Evolutionary conservation across 169 alveolate genomes (phyloP), one percentile per base, ranked within the genome.

Genomic region (Plasmodium vivax): DNA sequence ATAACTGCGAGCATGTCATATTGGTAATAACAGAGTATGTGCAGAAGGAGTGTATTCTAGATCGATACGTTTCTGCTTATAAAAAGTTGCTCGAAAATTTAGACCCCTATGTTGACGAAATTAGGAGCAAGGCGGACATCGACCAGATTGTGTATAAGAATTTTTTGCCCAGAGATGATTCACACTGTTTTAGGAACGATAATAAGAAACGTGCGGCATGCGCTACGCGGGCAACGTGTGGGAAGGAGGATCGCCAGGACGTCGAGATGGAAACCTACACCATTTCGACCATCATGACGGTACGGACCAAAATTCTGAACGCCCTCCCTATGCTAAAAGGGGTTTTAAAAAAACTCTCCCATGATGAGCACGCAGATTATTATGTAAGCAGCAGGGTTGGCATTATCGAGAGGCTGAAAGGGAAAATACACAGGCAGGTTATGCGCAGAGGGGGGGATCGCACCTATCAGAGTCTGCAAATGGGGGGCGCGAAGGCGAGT

Each of bases 181-280:
- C 41, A 41, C 10, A 0, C 32, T 12, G 74, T 38, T 1, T 4
- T 3, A 62, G 56, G 30, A 9, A 5, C n/a, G 41, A 12, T 36
- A 62, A 82, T 82, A 23, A 27, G 30, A 36, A 82, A 91, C 16
- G n/a, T 9, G 30, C n/a, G 7, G 23, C 75, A 51, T 23, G 75
- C 74, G 19, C 1, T 14, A 36, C 72, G 83, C 16, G 4, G 2
- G 43, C 8, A 23, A 74, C 16, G 4, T 2, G 43, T 14, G 36
- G 54, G 7, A n/a, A 23, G 27, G 92, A 36, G 27, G 77, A 27
- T 3, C 5, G 41, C 38, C 81, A 81, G 23, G 71, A 92, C 45
- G 75, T 92, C n/a, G 95, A 92, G 75, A 92, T 92, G 95, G 92
- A 82, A 56, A 83, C 92, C 54, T 92, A 82, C 74, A 92, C 95